These are phyloP conservation scores for Candida quercuum DNA, from an alignment of 805 yeast genomes.

Conservation along the genomic window DNA sequence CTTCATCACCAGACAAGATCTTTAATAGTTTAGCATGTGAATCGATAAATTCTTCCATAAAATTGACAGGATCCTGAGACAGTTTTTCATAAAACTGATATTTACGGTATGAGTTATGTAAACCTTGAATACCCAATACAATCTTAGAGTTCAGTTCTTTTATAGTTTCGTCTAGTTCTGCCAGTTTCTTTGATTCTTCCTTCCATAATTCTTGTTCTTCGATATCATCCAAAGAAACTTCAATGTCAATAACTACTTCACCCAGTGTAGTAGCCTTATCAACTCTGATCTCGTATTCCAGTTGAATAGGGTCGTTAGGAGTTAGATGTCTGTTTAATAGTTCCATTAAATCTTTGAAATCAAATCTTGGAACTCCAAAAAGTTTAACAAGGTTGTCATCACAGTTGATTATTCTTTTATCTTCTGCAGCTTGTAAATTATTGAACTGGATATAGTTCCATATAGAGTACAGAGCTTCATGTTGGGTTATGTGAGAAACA, in stretches of 20 bases:
- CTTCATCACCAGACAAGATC: slow-evolving; percentile 84
- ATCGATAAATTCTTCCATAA: slow-evolving; percentile 67
- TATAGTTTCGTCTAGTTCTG: slow-evolving; percentile 25
- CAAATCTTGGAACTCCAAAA: slow-evolving; percentile 46
- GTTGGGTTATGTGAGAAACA: slow-evolving; percentile 72
- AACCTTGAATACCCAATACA: slow-evolving; percentile 42
- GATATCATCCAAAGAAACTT: slow-evolving; percentile 41
- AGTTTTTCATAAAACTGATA: slow-evolving; percentile 74
- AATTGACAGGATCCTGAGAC: slow-evolving; percentile 70
- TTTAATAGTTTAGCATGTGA: slow-evolving; percentile 82
- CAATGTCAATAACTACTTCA: slow-evolving; percentile 72
- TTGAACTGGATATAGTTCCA: slow-evolving; percentile 79
- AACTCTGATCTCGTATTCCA: slow-evolving; percentile 74
- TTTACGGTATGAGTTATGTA: slow-evolving; percentile 52
- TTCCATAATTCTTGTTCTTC: slow-evolving; percentile 23
- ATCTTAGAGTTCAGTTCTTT: slow-evolving; percentile 27
- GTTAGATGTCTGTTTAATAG: slow-evolving; percentile 57
- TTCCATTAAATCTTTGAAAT: slow-evolving; percentile 70
- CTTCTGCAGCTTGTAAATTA: slow-evolving; percentile 53
- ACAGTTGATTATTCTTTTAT: slow-evolving; percentile 46
- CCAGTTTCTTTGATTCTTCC: slow-evolving; percentile 26
- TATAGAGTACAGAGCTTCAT: slow-evolving; percentile 71
- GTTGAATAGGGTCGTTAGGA: slow-evolving; percentile 75
- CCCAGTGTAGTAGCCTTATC: slow-evolving; percentile 76
- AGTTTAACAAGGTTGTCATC: slow-evolving; percentile 40